Conservation (phyloP, 495 filamentous ascomycete genomes). For the Tuber umbilicatum region DNA sequence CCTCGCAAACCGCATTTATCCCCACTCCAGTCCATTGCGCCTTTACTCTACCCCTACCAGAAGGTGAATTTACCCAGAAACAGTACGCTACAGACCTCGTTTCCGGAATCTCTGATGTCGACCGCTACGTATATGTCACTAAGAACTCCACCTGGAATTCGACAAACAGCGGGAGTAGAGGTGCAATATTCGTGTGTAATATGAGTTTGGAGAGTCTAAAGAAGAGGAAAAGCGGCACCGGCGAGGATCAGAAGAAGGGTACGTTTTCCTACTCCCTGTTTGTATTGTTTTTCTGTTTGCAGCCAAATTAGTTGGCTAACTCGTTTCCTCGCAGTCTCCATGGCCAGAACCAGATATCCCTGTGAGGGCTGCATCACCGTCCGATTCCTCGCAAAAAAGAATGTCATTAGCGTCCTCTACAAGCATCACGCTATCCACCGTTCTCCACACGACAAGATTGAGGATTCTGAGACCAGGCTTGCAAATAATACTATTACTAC, state of each 20-base stretch:
- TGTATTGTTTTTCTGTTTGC: neutral
- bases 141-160: conserved; percentile 22
- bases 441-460: neutral
- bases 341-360: conserved; percentile 8
- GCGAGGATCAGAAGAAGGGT: conserved; percentile 5
- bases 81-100: conserved; percentile 12
- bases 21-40: conserved; percentile 14
- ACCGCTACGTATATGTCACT: conserved; percentile 15
- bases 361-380: conserved; percentile 19
- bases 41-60: conserved; percentile 21
- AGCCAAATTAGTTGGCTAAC: neutral
- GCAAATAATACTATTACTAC: neutral
- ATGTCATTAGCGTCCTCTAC: conserved; percentile 11
- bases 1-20: conserved; percentile 15
- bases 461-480: neutral
- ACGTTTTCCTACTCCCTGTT: neutral
- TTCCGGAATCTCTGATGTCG: conserved; percentile 17
- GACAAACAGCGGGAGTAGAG: neutral
- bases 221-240: neutral
- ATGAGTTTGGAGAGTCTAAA: conserved; percentile 19
- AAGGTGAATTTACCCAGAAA: conserved; percentile 13
- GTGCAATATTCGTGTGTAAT: conserved; percentile 27
- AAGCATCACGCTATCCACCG: conserved; percentile 25
- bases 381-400: conserved; percentile 16
- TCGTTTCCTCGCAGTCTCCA: neutral